A percentile compares a stretch with the other conserved stretches of the same genome.
phyloP scores from a whole-genome alignment of 2,329 filamentous ascomycete genomes.

The Alternaria novae-zelandiae region DNA sequence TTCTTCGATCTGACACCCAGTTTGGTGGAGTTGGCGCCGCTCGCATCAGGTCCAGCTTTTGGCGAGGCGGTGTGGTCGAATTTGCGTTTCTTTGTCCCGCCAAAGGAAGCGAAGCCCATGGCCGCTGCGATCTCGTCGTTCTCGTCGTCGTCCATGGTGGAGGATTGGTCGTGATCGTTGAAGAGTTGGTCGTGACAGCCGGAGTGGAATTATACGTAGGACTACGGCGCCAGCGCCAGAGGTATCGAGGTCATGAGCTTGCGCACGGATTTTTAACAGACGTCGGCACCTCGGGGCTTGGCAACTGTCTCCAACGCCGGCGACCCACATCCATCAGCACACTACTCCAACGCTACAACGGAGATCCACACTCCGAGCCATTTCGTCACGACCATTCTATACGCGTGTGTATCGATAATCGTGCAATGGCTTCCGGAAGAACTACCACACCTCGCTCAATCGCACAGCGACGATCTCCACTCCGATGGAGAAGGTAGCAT shows the following conservation, averaged over 20 bases:
- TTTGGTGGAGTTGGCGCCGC: constrained; percentile 42
- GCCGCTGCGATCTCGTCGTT: constrained; percentile 64
- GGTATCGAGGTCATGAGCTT: neutral
- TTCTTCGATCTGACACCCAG: constrained; percentile 48
- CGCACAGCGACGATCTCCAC: constrained; percentile 2
- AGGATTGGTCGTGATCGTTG: neutral
- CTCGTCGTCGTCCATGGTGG: constrained; percentile 55
- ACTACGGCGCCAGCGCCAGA: neutral
- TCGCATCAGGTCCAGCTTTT: constrained; percentile 40
- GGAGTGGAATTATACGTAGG: neutral
- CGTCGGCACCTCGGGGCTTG: neutral
- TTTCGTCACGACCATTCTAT: neutral
- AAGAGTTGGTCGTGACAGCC: neutral
- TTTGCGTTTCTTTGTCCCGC: constrained; percentile 71
- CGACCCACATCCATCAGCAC: neutral
- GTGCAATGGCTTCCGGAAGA: neutral
- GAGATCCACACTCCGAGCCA: neutral
- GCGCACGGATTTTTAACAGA: neutral
- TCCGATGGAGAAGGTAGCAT: neutral
- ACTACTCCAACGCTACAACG: neutral
- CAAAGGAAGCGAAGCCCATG: constrained; percentile 79
- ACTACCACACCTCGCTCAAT: neutral
- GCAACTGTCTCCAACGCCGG: neutral
- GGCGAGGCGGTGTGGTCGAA: constrained; percentile 66
- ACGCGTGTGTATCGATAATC: neutral